Base-by-base conservation (phyloP, 164 flowering plant genomes). In the Euptelea pleiosperma region DNA sequence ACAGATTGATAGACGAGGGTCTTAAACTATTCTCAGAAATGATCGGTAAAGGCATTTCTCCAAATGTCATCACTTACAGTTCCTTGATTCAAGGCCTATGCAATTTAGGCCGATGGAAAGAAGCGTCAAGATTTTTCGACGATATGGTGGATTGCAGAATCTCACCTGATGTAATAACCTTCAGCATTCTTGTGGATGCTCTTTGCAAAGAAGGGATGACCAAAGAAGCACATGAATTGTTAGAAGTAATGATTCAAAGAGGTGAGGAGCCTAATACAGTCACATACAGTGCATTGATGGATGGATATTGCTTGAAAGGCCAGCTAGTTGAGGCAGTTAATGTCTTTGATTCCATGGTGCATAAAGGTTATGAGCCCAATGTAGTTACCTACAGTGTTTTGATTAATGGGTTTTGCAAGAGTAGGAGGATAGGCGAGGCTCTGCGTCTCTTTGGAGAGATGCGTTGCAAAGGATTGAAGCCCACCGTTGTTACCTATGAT, bases 391-490 rank as follows among this genome's bases (percentile, higher is more conserved):
- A 47, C 48, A 53, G n/a, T 40, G 5, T 58, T 15, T 28, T 69
- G 37, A 69, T 69, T 31, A 28, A 68, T 51, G 67, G 72, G 0
- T 43, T 52, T 22, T 51, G 67, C 52, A 18, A 43, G 29, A 45
- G 15, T 8, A 42, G 65, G 21, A 41, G 29, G 4, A 41, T 62
- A 43, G 41, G 57, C 24, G 46, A 62, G 2, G 67, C 63, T 0
- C 2, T 25, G 1, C n/a, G 10, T 18, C 31, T 36, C 6, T 33
- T 31, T 33, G 9, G 2, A 31, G 24, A 34, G 4, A 51, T 33
- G 55, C 10, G 21, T 51, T 24, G 2, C 14, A 54, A 40, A 2
- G 58, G 45, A 36, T 54, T 37, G 18, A 40, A 6, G 11, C 58
- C 58, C 2, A 16, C 37, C 25, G 9, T 11, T 15, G 4, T 54